Evolutionary conservation across 805 yeast genomes (phyloP).

Genomic region (Hanseniaspora mollemarum): DNA sequence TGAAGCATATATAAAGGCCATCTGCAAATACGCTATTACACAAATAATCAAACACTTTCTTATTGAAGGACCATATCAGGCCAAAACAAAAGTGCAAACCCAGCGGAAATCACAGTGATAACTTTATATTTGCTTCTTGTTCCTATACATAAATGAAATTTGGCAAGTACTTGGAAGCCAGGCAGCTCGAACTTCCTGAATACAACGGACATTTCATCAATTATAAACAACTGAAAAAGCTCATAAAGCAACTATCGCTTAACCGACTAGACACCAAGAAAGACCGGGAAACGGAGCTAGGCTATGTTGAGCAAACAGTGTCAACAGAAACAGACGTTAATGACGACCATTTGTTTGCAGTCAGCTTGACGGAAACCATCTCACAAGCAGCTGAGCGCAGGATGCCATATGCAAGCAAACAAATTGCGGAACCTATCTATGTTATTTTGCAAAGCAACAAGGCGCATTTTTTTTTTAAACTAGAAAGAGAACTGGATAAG

Average conservation of each 20-base stretch:
- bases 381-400: background rate
- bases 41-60: too few relatives aligned
- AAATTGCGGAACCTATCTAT: constrained; percentile 27
- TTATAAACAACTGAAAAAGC: constrained; percentile 84
- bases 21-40: too few relatives aligned
- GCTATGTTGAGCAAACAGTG: too few relatives aligned
- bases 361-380: background rate
- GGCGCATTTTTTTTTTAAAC: constrained; percentile 72
- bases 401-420: background rate
- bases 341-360: too few relatives aligned
- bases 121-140: background rate
- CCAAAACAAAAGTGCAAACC: too few relatives aligned
- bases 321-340: too few relatives aligned
- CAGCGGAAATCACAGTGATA: too few relatives aligned
- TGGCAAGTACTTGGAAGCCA: constrained; percentile 87
- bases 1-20: too few relatives aligned
- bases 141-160: constrained; percentile 50
- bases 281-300: background rate
- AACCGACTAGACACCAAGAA: constrained; percentile 1
- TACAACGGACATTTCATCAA: constrained; percentile 88
- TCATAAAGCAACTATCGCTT: constrained; percentile 64
- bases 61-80: too few relatives aligned
- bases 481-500: constrained; percentile 90
- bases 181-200: constrained; percentile 91
- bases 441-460: constrained; percentile 71